Conservation (phyloP, 1,139 yeast species). For the Protomyces pachydermus region DNA sequence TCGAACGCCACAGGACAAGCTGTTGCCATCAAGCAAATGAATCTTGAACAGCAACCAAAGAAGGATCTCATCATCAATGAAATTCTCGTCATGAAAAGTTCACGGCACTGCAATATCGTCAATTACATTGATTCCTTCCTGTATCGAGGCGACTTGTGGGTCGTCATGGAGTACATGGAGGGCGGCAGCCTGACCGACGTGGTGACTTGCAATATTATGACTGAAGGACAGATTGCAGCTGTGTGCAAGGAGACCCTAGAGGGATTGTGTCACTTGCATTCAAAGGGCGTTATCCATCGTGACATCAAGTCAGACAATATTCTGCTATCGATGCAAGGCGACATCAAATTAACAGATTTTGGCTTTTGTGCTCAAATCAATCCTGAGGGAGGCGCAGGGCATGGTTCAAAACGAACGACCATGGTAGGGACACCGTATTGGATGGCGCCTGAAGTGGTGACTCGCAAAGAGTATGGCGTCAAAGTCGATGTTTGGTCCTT, state of each 20-base stretch:
- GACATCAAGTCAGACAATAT: slow-evolving; percentile 95
- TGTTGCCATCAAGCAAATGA: slow-evolving; percentile 97
- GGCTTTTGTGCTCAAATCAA: slow-evolving; percentile 96
- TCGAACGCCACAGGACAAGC: slow-evolving; percentile 49
- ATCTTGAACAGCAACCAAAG: slow-evolving; percentile 84
- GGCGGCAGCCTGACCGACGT: slow-evolving; percentile 96
- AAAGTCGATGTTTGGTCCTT: slow-evolving; percentile 97
- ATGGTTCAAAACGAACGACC: slow-evolving; percentile 70
- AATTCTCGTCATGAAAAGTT: slow-evolving; percentile 90
- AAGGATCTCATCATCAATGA: slow-evolving; percentile 92
- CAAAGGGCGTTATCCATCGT: slow-evolving; percentile 91
- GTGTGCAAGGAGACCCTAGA: slow-evolving; percentile 84
- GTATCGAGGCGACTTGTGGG: slow-evolving; percentile 71
- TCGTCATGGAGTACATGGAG: slow-evolving; percentile 96
- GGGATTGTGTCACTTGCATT: slow-evolving; percentile 82
- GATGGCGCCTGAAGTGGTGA: slow-evolving; percentile 99
- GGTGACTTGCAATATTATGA: slow-evolving; percentile 89
- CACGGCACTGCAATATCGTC: slow-evolving; percentile 86
- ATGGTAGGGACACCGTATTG: slow-evolving; percentile 99
- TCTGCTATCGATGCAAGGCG: slow-evolving; percentile 72
- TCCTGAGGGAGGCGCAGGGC: slow-evolving; percentile 50
- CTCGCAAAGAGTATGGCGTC: slow-evolving; percentile 91
- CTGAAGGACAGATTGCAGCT: slow-evolving; percentile 96
- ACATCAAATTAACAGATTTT: slow-evolving; percentile 69
- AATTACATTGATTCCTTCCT: slow-evolving; percentile 86